A percentile compares a stretch with the other conserved stretches of the same genome.
These are phyloP conservation scores for Hansenula lynferdii DNA, from an alignment of 1,139 yeast species.

Conservation along the genomic window DNA sequence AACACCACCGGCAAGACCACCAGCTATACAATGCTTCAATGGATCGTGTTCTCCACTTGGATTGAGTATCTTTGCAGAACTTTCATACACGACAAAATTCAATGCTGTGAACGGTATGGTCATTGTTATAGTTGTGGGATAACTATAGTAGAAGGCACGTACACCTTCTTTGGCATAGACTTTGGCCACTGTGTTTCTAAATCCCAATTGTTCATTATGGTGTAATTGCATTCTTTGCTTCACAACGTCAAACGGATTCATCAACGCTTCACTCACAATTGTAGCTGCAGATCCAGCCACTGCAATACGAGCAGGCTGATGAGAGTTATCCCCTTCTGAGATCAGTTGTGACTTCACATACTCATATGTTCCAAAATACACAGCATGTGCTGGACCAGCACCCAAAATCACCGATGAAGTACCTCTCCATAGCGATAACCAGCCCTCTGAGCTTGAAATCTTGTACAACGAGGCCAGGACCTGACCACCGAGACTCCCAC, in stretches of 20 bases:
- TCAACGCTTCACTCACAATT: conserved; percentile 84
- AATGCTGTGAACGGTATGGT: conserved; percentile 95
- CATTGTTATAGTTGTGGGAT: conserved; percentile 92
- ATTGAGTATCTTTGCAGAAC: conserved; percentile 67
- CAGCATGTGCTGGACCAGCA: conserved; percentile 99
- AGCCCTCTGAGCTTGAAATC: conserved; percentile 87
- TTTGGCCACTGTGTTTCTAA: not conserved
- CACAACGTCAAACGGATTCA: conserved; percentile 97
- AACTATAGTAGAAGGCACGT: conserved; percentile 80
- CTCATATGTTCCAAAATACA: conserved; percentile 92
- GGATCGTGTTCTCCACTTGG: conserved; percentile 84
- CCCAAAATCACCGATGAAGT: conserved; percentile 89
- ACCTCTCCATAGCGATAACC: conserved; percentile 89
- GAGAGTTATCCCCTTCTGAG: conserved; percentile 26
- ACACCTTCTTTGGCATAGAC: conserved; percentile 56
- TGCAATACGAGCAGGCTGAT: conserved; percentile 71
- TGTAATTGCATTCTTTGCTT: conserved; percentile 81
- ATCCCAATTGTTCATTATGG: conserved; percentile 14
- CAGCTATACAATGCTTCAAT: conserved; percentile 83
- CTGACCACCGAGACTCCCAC: not conserved
- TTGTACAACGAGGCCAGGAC: conserved; percentile 45
- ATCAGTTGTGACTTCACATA: conserved; percentile 56
- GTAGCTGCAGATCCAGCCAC: conserved; percentile 93
- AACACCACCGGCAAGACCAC: conserved; percentile 94
- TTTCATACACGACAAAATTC: conserved; percentile 91